Base-by-base conservation (phyloP, 129 eudicot genomes). In the Centaurea solstitialis region DNA sequence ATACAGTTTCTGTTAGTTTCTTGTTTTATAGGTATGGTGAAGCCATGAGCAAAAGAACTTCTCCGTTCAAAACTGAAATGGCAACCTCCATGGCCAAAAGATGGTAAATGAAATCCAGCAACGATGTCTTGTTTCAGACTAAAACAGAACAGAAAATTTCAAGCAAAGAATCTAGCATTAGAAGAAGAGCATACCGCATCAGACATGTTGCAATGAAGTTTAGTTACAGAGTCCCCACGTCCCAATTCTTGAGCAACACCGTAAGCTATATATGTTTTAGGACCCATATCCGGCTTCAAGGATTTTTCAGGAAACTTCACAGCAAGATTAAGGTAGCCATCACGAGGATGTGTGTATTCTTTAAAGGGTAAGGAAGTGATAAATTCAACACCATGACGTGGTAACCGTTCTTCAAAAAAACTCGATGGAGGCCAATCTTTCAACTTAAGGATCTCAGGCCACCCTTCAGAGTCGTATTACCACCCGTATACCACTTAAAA, bases 221-320 rank as follows among this genome's bases (percentile, higher is more conserved):
- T 89, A 22, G 94, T 92, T 20, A 92, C 95, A 81, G 97, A 92
- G 79, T 92, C 97, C 38, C 94, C 97, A 80, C 95, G 88, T 38
- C 94, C 94, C 61, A 92, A 82, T 78, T 92, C 95, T 78, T 82
- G 85, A 76, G 87, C 65, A 82, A 88, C 26, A 26, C 97, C 94
- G 75, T 92, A 92, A 62, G 97, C 97, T 62, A 92, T 92, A 76
- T 92, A 92, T 39, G 97, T 86, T 80, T 92, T 90, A 50, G 97
- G 97, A 13, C 97, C 97, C 90, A 92, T 61, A 76, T 90, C 94
- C 1, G 97, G 95, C 87, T 88, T 90, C 59, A 85, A 76, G 61
- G 89, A 72, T 0, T 41, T 5, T 26, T 39, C 5, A 7, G 93
- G 93, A 53, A 89, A 82, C 80, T 88, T 92, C 6, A 80, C 80